phyloP scores from a whole-genome alignment of 2,329 filamentous ascomycete genomes.

The Amauroascus verrucosus region DNA sequence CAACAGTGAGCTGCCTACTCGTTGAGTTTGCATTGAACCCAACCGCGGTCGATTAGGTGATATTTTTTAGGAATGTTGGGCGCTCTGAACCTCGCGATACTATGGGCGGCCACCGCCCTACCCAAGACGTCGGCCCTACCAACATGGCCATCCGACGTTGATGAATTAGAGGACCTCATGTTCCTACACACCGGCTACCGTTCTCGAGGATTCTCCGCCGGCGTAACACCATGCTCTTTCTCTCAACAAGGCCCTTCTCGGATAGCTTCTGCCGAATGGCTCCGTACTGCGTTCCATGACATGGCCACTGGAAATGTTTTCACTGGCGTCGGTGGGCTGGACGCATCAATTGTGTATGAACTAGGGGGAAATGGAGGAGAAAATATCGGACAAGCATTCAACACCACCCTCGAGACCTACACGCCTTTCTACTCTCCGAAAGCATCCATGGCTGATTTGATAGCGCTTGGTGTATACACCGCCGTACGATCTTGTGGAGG shows the following conservation, averaged over 20 bases:
- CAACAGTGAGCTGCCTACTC: neutral
- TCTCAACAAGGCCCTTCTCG: conserved; percentile 11
- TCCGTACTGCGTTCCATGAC: conserved; percentile 15
- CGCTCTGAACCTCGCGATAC: neutral
- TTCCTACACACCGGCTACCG: conserved; percentile 14
- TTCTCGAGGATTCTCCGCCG: conserved; percentile 13
- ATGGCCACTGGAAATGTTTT: conserved; percentile 12
- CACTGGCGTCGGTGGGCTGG: conserved; percentile 13
- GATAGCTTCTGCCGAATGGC: conserved; percentile 13
- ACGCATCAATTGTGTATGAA: conserved; percentile 14
- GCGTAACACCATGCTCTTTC: conserved; percentile 14
- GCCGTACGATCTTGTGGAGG: conserved; percentile 15
- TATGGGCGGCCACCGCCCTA: conserved; percentile 1
- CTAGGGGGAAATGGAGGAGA: conserved; percentile 15
- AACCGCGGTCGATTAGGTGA: neutral
- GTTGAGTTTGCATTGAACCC: neutral
- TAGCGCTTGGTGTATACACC: conserved; percentile 13
- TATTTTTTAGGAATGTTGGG: conserved; percentile 5
- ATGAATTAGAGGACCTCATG: conserved; percentile 15
- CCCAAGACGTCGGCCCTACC: conserved; percentile 5
- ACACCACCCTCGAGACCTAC: conserved; percentile 11
- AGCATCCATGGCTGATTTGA: conserved; percentile 14
- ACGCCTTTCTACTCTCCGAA: conserved; percentile 13
- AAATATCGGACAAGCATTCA: conserved; percentile 13
- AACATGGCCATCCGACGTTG: conserved; percentile 13